Conservation (phyloP, 2,329 filamentous ascomycete genomes). For the Hymenoscyphus fraxineus region DNA sequence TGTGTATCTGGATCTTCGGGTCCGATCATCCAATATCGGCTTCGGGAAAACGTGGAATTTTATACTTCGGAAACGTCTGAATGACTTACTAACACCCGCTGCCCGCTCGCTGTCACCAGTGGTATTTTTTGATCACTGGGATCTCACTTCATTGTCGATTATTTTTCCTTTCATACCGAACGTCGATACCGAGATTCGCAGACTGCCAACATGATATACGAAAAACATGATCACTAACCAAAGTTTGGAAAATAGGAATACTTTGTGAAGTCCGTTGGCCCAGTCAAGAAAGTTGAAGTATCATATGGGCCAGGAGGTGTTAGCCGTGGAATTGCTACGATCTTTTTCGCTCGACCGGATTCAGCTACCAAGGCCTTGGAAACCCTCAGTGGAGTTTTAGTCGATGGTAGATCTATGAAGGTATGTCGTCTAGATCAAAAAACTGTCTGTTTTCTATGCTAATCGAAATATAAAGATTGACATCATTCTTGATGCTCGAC, state of each 20-base stretch:
- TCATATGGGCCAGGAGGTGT: constrained; percentile 89
- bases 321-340: constrained; percentile 88
- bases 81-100: constrained; percentile 46
- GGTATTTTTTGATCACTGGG: constrained; percentile 24
- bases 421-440: constrained; percentile 44
- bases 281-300: constrained; percentile 86
- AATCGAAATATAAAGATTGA: constrained; percentile 63
- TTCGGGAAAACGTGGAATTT: background rate
- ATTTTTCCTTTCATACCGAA: constrained; percentile 28
- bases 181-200: constrained; percentile 31
- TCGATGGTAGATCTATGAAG: constrained; percentile 89
- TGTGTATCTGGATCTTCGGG: no score
- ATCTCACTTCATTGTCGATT: constrained; percentile 19
- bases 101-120: constrained; percentile 58
- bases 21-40: background rate
- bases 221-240: constrained; percentile 62
- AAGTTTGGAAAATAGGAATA: constrained; percentile 78
- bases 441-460: constrained; percentile 35
- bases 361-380: constrained; percentile 81
- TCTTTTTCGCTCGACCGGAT: constrained; percentile 77
- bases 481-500: constrained; percentile 76
- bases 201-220: constrained; percentile 33
- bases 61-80: constrained; percentile 16
- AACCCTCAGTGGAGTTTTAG: constrained; percentile 80
- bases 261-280: constrained; percentile 80